Conservation (phyloP, 495 filamentous ascomycete species). For the Antarctomyces pellizariae region DNA sequence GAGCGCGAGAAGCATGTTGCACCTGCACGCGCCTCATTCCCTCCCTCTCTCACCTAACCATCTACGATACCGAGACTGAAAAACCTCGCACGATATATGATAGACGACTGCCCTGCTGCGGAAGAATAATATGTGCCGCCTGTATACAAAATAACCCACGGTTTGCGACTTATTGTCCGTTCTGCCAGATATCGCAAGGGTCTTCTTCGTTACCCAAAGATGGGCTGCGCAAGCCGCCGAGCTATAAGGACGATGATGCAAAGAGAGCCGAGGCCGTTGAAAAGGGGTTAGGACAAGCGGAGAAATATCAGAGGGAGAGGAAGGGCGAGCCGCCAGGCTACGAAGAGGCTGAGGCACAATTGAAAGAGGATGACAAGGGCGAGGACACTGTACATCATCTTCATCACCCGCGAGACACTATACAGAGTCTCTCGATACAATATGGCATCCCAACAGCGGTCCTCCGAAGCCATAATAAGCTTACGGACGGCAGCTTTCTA, state of each 20-base stretch:
- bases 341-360: slow-evolving; percentile 8
- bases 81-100: slow-evolving; percentile 28
- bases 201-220: slow-evolving; percentile 29
- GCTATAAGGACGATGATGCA: slow-evolving; percentile 23
- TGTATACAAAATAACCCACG: slow-evolving; percentile 48
- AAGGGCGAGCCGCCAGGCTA: slow-evolving; percentile 12
- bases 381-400: slow-evolving; percentile 48
- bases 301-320: slow-evolving; percentile 13
- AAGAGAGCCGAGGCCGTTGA: slow-evolving; percentile 9
- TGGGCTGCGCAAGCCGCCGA: slow-evolving; percentile 30
- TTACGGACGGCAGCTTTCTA: slow-evolving; percentile 41
- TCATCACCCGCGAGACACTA: slow-evolving; percentile 32
- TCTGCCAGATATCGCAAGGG: slow-evolving; percentile 27
- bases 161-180: slow-evolving; percentile 46
- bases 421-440: slow-evolving; percentile 37
- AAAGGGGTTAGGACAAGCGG: slow-evolving; percentile 18
- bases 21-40: slow-evolving; percentile 37
- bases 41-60: slow-evolving; percentile 16
- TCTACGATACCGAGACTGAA: slow-evolving; percentile 25
- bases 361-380: slow-evolving; percentile 9
- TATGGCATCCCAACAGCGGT: slow-evolving; percentile 35
- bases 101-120: slow-evolving; percentile 36
- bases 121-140: slow-evolving; percentile 36
- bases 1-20: slow-evolving; percentile 38
- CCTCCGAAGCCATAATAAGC: slow-evolving; percentile 34